These are phyloP conservation scores for Polychaeton citri DNA, from an alignment of 2,329 filamentous ascomycete species.

Conservation along the genomic window DNA sequence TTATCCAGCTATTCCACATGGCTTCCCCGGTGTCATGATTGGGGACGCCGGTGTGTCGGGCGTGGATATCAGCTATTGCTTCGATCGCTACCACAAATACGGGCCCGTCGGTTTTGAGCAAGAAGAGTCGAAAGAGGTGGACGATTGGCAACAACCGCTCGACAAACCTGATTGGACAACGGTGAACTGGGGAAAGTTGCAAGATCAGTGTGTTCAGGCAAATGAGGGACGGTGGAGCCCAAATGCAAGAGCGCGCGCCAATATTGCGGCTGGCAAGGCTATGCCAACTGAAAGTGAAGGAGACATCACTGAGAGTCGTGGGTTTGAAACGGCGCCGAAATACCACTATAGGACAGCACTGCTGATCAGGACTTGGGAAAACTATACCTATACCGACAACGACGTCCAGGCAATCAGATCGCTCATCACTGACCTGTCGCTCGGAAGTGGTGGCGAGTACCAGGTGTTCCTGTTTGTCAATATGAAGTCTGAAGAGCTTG, in stretches of 20 bases:
- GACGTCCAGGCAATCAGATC: conserved; percentile 32
- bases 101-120: conserved; percentile 45
- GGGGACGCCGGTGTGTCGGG: conserved; percentile 49
- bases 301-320: conserved; percentile 2
- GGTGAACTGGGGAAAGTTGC: conserved; percentile 58
- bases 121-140: conserved; percentile 26
- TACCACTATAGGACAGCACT: conserved; percentile 32
- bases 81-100: conserved; percentile 43
- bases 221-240: conserved; percentile 51
- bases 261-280: conserved; percentile 10
- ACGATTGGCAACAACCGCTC: conserved; percentile 23
- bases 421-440: conserved; percentile 32
- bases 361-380: conserved; percentile 33
- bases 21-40: conserved; percentile 48
- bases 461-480: conserved; percentile 35
- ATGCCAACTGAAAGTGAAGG: conserved; percentile 8
- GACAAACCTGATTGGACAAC: conserved; percentile 43
- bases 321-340: conserved; percentile 10
- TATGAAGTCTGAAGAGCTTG: conserved; percentile 39
- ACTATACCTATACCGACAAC: conserved; percentile 33
- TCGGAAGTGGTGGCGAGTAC: conserved; percentile 35
- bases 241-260: conserved; percentile 22
- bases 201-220: conserved; percentile 49
- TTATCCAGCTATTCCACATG: conserved; percentile 41
- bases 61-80: conserved; percentile 52